Evolutionary conservation across 2,329 filamentous ascomycete genomes (phyloP).

Genomic region (Calonectria fujianensis): DNA sequence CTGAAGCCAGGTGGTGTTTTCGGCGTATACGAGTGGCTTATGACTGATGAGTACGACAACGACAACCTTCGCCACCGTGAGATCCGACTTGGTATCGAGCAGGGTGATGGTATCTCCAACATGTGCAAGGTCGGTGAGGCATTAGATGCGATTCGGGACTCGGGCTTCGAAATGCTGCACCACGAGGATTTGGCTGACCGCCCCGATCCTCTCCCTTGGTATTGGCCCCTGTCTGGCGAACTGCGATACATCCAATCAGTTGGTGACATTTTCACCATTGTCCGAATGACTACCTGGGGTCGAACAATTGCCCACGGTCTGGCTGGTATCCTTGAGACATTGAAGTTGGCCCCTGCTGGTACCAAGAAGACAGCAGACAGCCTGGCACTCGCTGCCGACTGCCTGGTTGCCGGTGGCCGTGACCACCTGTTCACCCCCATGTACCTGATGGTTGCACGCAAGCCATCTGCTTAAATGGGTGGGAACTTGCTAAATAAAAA

Average conservation of each 20-base stretch:
- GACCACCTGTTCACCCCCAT: constrained; percentile 98
- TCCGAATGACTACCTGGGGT: constrained; percentile 91
- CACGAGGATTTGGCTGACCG: constrained; percentile 91
- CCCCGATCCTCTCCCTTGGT: constrained; percentile 89
- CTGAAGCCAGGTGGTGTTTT: constrained; percentile 97
- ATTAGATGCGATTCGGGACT: constrained; percentile 86
- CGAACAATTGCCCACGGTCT: constrained; percentile 85
- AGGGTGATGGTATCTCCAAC: constrained; percentile 97
- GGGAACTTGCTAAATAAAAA: constrained; percentile 31
- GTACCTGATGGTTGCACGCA: constrained; percentile 97
- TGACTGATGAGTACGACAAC: constrained; percentile 97
- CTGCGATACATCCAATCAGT: constrained; percentile 88
- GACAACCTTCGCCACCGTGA: constrained; percentile 89
- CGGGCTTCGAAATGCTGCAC: constrained; percentile 88
- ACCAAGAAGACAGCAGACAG: constrained; percentile 97
- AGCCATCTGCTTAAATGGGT: constrained; percentile 71
- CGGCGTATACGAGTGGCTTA: constrained; percentile 99
- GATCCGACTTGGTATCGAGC: constrained; percentile 95
- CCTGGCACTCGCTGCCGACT: constrained; percentile 87
- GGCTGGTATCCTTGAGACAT: constrained; percentile 83
- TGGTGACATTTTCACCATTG: constrained; percentile 87
- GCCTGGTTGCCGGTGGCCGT: constrained; percentile 88
- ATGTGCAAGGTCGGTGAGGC: constrained; percentile 93
- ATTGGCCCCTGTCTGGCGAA: constrained; percentile 92
- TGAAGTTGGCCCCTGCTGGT: constrained; percentile 85